A percentile compares a stretch with the other conserved stretches of the same genome.
These are phyloP conservation scores for Fonsecaea pedrosoi DNA, from an alignment of 2,329 filamentous ascomycete genomes.

Conservation along the genomic window DNA sequence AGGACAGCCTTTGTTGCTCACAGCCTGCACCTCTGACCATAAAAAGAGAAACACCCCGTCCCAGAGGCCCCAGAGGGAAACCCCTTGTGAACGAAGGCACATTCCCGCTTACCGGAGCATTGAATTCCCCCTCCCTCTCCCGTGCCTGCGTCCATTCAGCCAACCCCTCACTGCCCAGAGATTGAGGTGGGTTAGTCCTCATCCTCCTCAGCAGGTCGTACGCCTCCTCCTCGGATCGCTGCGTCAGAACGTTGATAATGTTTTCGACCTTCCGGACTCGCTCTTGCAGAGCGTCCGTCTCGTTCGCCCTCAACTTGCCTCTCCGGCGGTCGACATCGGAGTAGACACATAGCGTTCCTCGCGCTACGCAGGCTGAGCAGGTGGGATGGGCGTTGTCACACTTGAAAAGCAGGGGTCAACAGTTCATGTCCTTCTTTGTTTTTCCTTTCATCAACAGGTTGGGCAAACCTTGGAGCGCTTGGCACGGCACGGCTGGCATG, in stretches of 20 bases:
- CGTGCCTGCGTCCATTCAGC: conserved; percentile 16
- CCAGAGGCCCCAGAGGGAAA: neutral
- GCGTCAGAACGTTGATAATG: conserved; percentile 17
- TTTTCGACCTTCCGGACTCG: conserved; percentile 16
- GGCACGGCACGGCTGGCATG: conserved; percentile 23
- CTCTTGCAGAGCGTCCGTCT: conserved; percentile 22
- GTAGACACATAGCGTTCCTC: conserved; percentile 18
- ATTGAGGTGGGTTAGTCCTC: conserved; percentile 7
- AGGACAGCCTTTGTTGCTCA: neutral
- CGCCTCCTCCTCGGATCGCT: conserved; percentile 23
- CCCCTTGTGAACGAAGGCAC: neutral
- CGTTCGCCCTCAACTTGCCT: conserved; percentile 22
- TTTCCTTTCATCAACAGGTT: neutral
- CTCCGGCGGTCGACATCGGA: conserved; percentile 23
- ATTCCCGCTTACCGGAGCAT: conserved; percentile 13
- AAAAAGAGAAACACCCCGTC: neutral
- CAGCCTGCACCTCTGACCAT: neutral
- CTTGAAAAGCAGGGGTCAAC: conserved; percentile 6
- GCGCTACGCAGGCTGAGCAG: conserved; percentile 21
- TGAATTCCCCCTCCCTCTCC: conserved; percentile 14
- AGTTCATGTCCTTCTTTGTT: neutral
- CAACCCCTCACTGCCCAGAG: conserved; percentile 9
- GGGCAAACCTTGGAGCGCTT: conserved; percentile 23
- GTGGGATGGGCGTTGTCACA: conserved; percentile 23
- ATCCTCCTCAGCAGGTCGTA: conserved; percentile 22